These are phyloP conservation scores for Salvia miltiorrhiza DNA, from an alignment of 257 asterid genomes.

Conservation along the genomic window DNA sequence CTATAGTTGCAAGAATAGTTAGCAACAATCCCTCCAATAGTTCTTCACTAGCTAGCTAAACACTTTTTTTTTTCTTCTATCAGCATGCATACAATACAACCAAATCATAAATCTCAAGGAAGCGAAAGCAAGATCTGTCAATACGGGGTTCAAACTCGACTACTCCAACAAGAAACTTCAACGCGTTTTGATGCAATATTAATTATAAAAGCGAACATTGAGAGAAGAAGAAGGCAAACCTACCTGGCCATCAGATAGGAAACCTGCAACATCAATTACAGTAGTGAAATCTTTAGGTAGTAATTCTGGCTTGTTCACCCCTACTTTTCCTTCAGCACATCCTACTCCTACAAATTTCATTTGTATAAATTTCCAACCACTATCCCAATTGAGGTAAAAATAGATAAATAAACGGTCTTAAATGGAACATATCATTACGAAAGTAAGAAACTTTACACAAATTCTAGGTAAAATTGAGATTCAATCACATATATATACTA, in stretches of 20 bases:
- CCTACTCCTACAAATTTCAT: conserved; percentile 51
- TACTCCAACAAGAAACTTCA: background rate
- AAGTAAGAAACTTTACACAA: background rate
- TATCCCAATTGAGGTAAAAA: background rate
- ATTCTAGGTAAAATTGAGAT: background rate
- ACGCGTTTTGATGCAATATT: background rate
- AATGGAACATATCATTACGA: background rate
- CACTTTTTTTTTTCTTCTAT: background rate
- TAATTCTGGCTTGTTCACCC: conserved; percentile 87
- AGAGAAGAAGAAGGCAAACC: conserved; percentile 39
- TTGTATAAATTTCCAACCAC: too few relatives aligned
- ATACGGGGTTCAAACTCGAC: background rate
- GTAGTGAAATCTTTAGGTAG: conserved; percentile 43
- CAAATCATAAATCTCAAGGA: background rate
- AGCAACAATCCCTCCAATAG: background rate
- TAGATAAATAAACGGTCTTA: background rate
- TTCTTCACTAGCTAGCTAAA: background rate
- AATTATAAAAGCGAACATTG: background rate
- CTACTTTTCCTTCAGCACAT: conserved; percentile 56
- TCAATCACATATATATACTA: background rate
- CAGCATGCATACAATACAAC: background rate
- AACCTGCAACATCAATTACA: conserved; percentile 92
- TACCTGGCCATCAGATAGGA: conserved; percentile 98
- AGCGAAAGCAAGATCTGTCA: too few relatives aligned
- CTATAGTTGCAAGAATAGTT: background rate